These are phyloP conservation scores for Populus hybrid DNA, from an alignment of 441 rosid species.

Conservation along the genomic window DNA sequence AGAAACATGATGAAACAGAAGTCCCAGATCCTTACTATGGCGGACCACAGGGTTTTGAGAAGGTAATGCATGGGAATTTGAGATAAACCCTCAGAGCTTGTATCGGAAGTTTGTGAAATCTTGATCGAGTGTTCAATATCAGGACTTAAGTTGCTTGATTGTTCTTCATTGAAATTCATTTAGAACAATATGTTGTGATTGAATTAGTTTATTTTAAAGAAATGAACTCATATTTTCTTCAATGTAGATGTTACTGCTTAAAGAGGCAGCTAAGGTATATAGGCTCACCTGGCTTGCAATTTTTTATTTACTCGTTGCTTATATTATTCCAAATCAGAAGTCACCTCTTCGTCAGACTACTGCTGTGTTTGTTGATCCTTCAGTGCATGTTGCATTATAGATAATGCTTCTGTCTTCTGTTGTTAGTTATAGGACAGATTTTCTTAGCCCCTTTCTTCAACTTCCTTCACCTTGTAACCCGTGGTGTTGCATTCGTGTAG, in stretches of 20 bases:
- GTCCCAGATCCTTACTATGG: conserved; percentile 82
- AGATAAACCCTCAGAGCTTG: background rate
- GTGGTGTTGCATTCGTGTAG: background rate
- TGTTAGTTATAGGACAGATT: background rate
- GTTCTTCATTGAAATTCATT: background rate
- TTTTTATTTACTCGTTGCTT: background rate
- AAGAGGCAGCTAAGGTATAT: background rate
- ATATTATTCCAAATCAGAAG: background rate
- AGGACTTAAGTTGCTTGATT: background rate
- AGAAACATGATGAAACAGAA: conserved; percentile 64
- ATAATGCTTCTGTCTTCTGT: background rate
- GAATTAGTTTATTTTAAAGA: background rate
- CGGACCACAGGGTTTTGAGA: conserved; percentile 77
- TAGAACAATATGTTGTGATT: background rate
- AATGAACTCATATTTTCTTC: conserved; percentile 4
- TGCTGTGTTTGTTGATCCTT: background rate
- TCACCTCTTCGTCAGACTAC: background rate
- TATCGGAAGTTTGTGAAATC: background rate
- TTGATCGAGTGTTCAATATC: background rate
- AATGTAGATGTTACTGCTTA: background rate
- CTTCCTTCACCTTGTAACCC: background rate
- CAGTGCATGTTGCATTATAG: background rate
- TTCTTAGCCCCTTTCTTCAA: background rate
- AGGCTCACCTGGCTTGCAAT: background rate
- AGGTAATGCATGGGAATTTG: conserved; percentile 33